Percentiles rank a stretch among this genome's conserved stretches.
phyloP scores from a whole-genome alignment of 208 protist species.

The Wallacemonas sp. region DNA sequence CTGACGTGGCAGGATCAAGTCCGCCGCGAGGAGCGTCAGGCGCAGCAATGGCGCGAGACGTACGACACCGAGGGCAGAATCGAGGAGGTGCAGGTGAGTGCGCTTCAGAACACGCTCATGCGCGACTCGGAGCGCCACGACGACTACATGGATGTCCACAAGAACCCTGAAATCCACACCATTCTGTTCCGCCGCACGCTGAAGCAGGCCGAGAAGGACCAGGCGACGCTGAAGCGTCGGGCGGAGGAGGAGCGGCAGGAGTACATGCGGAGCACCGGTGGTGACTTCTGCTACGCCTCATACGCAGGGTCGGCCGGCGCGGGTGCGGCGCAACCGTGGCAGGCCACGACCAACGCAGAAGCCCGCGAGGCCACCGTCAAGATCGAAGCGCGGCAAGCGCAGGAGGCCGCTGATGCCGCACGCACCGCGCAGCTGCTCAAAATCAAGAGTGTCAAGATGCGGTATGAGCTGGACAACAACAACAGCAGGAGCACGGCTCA shows the following conservation, averaged over 20 bases:
- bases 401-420: neutral
- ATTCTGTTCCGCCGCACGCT: constrained; percentile 33
- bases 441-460: constrained; percentile 6
- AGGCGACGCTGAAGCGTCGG: constrained; percentile 1
- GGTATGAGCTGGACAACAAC: too few species aligned
- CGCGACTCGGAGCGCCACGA: constrained; percentile 34
- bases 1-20: constrained; percentile 63
- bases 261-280: constrained; percentile 2
- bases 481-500: too few species aligned
- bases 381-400: neutral
- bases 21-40: constrained; percentile 42
- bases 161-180: constrained; percentile 51
- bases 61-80: constrained; percentile 33
- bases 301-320: neutral
- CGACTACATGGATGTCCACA: constrained; percentile 29
- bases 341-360: constrained; percentile 1
- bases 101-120: constrained; percentile 44
- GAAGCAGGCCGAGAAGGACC: constrained; percentile 16
- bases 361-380: neutral
- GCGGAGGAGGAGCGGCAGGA: constrained; percentile 2
- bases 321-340: constrained; percentile 3
- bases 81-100: constrained; percentile 17
- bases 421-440: neutral
- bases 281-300: constrained; percentile 7
- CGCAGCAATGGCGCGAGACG: constrained; percentile 29